These are phyloP conservation scores for Geoglossum cookeanum DNA, from an alignment of 2,329 filamentous ascomycete species.

Conservation along the genomic window DNA sequence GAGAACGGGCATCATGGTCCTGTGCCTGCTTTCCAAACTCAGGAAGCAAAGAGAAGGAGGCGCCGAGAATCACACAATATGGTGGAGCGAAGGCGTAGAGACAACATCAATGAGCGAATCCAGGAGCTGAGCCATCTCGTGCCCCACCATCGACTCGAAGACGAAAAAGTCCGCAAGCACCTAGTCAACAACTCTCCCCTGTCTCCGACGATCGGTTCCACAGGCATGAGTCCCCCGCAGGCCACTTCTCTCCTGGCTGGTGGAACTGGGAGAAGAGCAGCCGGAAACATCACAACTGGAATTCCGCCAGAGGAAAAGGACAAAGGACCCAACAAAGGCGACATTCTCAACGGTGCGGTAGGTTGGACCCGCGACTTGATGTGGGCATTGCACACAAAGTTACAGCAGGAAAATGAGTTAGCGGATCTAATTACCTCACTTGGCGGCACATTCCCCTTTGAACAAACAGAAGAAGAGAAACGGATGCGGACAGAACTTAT, in stretches of 20 bases:
- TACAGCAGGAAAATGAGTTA: slow-evolving; percentile 76
- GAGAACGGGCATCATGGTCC: slow-evolving; percentile 28
- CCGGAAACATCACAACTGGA: slow-evolving; percentile 77
- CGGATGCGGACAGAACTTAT: slow-evolving; percentile 89
- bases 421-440: slow-evolving; percentile 54
- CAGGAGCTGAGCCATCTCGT: slow-evolving; percentile 91
- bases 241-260: slow-evolving; percentile 80
- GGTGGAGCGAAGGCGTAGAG: slow-evolving; percentile 80
- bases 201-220: slow-evolving; percentile 59
- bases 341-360: slow-evolving; percentile 91
- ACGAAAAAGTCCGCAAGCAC: slow-evolving; percentile 92
- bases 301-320: slow-evolving; percentile 93
- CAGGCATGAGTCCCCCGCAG: slow-evolving; percentile 46
- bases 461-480: slow-evolving; percentile 76
- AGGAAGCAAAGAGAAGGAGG: slow-evolving; percentile 83
- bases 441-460: slow-evolving; percentile 60
- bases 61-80: slow-evolving; percentile 90
- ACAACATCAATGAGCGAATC: slow-evolving; percentile 98
- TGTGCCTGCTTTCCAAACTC: slow-evolving; percentile 44
- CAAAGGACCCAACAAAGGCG: slow-evolving; percentile 96
- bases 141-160: slow-evolving; percentile 77
- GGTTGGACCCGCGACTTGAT: slow-evolving; percentile 95
- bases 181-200: slow-evolving; percentile 81
- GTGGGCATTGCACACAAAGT: slow-evolving; percentile 85
- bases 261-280: slow-evolving; percentile 59